A percentile compares a stretch with the other conserved stretches of the same genome.
phyloP scores from a whole-genome alignment of 148 eudicot species.

The Polygonum aviculare region DNA sequence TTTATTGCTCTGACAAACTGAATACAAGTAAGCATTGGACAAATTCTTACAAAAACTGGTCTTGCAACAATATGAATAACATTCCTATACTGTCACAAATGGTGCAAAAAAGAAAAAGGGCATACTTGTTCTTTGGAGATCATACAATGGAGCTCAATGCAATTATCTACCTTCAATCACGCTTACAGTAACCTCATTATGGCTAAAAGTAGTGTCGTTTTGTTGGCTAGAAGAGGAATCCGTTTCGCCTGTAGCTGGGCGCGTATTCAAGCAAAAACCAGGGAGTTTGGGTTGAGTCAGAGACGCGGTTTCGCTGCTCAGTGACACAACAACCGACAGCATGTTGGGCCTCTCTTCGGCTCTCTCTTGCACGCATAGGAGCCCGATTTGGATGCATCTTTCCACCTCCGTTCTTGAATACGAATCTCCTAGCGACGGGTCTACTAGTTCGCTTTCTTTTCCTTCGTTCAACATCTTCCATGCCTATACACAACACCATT shows the following conservation, averaged over 20 bases:
- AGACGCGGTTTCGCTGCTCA: slow-evolving; percentile 46
- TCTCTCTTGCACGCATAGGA: slow-evolving; percentile 70
- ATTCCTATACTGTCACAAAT: too few relatives aligned
- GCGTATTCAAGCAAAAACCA: slow-evolving; percentile 43
- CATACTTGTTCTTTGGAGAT: background rate
- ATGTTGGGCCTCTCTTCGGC: slow-evolving; percentile 81
- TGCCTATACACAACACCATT: slow-evolving; percentile 29
- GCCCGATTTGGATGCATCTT: slow-evolving; percentile 75
- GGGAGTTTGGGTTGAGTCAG: slow-evolving; percentile 56
- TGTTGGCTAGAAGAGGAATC: slow-evolving; percentile 44
- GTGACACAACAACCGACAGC: slow-evolving; percentile 56
- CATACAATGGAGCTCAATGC: background rate
- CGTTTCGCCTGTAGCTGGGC: slow-evolving; percentile 29
- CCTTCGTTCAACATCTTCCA: slow-evolving; percentile 82
- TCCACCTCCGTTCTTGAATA: slow-evolving; percentile 34
- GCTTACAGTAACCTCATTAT: slow-evolving; percentile 63
- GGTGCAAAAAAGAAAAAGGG: background rate
- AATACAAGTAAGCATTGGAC: too few relatives aligned
- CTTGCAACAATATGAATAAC: too few relatives aligned
- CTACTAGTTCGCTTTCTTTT: slow-evolving; percentile 45
- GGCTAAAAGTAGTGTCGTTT: slow-evolving; percentile 47
- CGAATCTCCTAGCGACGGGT: slow-evolving; percentile 27
- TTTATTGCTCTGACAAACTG: too few relatives aligned
- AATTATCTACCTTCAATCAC: slow-evolving; percentile 46
- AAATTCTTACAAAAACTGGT: too few relatives aligned